These are phyloP conservation scores for Articulospora tetracladia DNA, from an alignment of 495 filamentous ascomycete species.

Conservation along the genomic window DNA sequence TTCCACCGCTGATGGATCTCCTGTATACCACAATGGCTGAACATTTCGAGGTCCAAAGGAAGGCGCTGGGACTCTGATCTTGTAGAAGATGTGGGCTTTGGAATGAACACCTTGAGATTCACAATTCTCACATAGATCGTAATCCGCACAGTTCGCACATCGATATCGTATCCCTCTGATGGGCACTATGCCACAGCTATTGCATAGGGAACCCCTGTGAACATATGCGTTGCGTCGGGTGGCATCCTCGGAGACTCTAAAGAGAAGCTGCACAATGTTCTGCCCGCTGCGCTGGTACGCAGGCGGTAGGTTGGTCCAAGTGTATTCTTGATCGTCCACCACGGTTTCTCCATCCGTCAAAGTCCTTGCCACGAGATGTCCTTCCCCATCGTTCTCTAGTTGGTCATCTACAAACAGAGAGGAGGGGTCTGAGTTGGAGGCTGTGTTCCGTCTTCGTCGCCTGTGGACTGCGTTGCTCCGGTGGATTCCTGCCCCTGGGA, in stretches of 20 bases:
- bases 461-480: slow-evolving; percentile 57
- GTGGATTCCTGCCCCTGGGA: slow-evolving; percentile 34
- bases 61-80: slow-evolving; percentile 72
- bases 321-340: slow-evolving; percentile 55
- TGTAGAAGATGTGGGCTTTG: slow-evolving; percentile 95
- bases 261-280: slow-evolving; percentile 68
- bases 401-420: slow-evolving; percentile 22
- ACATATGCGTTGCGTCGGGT: slow-evolving; percentile 81
- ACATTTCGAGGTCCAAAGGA: slow-evolving; percentile 63
- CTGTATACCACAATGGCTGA: slow-evolving; percentile 85
- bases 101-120: slow-evolving; percentile 80
- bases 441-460: slow-evolving; percentile 29
- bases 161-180: slow-evolving; percentile 90
- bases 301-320: slow-evolving; percentile 34
- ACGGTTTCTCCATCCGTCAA: slow-evolving; percentile 52
- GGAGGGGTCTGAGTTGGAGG: slow-evolving; percentile 17
- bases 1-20: slow-evolving; percentile 66
- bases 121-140: slow-evolving; percentile 85
- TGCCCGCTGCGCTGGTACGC: slow-evolving; percentile 55
- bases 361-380: slow-evolving; percentile 31
- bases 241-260: slow-evolving; percentile 79
- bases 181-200: slow-evolving; percentile 77
- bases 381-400: slow-evolving; percentile 44
- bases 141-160: slow-evolving; percentile 89
- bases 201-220: slow-evolving; percentile 91